A percentile compares a stretch with the other conserved stretches of the same genome.
phyloP scores from a whole-genome alignment of 352 stramenopile species.

The Pythium brassicae region DNA sequence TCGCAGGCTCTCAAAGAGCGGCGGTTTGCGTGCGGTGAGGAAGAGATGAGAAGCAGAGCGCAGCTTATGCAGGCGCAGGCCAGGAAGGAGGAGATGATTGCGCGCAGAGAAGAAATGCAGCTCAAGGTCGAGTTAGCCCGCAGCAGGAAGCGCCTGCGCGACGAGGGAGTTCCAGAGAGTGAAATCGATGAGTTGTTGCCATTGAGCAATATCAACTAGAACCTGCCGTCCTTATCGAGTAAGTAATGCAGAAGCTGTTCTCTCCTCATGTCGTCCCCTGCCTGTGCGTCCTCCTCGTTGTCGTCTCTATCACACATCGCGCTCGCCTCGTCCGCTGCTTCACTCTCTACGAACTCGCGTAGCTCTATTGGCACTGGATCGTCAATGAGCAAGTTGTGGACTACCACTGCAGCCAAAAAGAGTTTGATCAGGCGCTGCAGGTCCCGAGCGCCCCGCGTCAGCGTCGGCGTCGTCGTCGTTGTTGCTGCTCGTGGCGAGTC shows the following conservation, averaged over 20 bases:
- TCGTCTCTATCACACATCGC: too few relatives aligned
- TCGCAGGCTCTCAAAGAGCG: conserved; percentile 7
- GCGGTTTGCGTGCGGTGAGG: conserved; percentile 2
- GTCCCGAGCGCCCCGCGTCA: too few relatives aligned
- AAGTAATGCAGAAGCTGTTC: conserved; percentile 16
- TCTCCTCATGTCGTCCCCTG: too few relatives aligned
- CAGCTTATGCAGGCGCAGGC: conserved; percentile 9
- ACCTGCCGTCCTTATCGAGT: conserved; percentile 14
- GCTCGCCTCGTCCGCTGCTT: too few relatives aligned
- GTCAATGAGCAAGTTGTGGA: too few relatives aligned
- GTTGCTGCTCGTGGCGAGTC: neutral
- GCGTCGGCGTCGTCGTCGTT: neutral
- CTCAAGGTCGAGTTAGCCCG: conserved; percentile 11
- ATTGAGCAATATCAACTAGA: conserved; percentile 3
- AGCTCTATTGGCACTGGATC: too few relatives aligned
- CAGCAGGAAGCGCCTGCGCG: conserved; percentile 10
- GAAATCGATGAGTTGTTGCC: too few relatives aligned
- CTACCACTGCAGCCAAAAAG: too few relatives aligned
- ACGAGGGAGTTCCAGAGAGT: conserved; percentile 15
- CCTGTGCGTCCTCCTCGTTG: too few relatives aligned
- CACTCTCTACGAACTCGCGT: too few relatives aligned
- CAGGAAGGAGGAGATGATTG: neutral
- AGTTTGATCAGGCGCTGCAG: too few relatives aligned
- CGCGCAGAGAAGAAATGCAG: conserved; percentile 8
- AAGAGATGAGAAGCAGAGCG: conserved; percentile 5